Percentiles rank a stretch among this genome's conserved stretches.
phyloP scores from a whole-genome alignment of 139 green algal genomes.

The Dunaliella primolecta region DNA sequence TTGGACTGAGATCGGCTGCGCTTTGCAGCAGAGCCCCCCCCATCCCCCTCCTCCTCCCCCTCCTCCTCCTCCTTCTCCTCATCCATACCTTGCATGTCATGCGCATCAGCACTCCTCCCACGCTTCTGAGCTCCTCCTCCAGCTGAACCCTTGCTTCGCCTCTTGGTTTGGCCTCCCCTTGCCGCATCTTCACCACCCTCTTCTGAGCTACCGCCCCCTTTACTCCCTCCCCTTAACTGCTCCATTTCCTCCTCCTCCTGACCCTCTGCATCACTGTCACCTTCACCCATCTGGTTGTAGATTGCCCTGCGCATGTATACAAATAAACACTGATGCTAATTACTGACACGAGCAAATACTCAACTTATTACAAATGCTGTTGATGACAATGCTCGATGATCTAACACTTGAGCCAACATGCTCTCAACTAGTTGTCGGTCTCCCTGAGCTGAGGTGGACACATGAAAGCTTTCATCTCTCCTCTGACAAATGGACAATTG shows the following conservation, averaged over 20 bases:
- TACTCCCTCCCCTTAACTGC: background rate
- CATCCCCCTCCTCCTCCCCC: background rate
- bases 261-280: background rate
- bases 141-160: background rate
- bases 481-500: no score
- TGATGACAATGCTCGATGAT: no score
- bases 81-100: background rate
- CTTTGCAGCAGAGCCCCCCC: background rate
- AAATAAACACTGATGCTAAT: no score
- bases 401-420: no score
- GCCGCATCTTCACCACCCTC: background rate
- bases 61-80: background rate
- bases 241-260: background rate
- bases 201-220: background rate
- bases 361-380: no score
- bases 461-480: no score
- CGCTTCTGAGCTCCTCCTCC: no score
- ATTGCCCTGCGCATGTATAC: background rate
- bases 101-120: background rate
- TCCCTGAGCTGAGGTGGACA: no score
- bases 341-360: no score
- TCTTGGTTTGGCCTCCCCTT: background rate
- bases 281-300: background rate
- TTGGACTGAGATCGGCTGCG: background rate
- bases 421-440: no score